Conservation (phyloP, 164 flowering plant genomes). For the Annona cherimola region DNA sequence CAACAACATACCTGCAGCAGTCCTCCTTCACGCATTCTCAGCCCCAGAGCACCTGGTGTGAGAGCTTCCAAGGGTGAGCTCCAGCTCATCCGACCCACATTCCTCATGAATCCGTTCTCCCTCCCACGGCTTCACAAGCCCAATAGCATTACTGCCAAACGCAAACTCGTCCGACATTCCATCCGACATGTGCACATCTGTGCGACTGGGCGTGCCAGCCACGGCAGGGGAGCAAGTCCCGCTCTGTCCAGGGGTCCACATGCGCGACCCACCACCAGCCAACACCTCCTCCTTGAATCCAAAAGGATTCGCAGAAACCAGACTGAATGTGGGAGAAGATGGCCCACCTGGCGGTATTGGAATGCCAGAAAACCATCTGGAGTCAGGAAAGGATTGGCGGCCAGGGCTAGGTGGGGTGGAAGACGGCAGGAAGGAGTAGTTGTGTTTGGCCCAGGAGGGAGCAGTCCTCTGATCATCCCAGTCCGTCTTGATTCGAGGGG, state of each 20-base stretch:
- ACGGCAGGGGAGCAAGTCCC: conserved; percentile 93
- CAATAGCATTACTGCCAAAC: conserved; percentile 56
- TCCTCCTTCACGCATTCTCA: conserved; percentile 1
- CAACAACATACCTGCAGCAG: background rate
- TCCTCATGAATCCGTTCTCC: conserved; percentile 97
- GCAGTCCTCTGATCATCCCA: conserved; percentile 52
- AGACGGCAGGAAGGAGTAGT: conserved; percentile 49
- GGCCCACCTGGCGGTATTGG: conserved; percentile 26
- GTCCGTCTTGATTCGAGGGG: conserved; percentile 53
- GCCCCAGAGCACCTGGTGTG: conserved; percentile 43
- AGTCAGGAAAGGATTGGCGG: conserved; percentile 56
- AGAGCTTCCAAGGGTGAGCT: conserved; percentile 86
- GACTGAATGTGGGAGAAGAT: conserved; percentile 24
- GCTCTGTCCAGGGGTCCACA: conserved; percentile 98
- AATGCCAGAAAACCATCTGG: conserved; percentile 55
- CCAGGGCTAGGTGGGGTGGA: conserved; percentile 86
- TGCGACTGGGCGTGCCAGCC: conserved; percentile 50
- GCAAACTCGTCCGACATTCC: conserved; percentile 84
- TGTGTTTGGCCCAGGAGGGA: conserved; percentile 25
- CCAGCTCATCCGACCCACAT: conserved; percentile 81
- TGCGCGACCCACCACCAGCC: conserved; percentile 52
- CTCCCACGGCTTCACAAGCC: conserved; percentile 91
- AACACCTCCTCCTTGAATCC: conserved; percentile 22
- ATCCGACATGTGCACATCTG: conserved; percentile 83
- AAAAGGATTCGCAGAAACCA: conserved; percentile 15